Conservation (phyloP, 305 asterid species). For the Solanum hybrid region DNA sequence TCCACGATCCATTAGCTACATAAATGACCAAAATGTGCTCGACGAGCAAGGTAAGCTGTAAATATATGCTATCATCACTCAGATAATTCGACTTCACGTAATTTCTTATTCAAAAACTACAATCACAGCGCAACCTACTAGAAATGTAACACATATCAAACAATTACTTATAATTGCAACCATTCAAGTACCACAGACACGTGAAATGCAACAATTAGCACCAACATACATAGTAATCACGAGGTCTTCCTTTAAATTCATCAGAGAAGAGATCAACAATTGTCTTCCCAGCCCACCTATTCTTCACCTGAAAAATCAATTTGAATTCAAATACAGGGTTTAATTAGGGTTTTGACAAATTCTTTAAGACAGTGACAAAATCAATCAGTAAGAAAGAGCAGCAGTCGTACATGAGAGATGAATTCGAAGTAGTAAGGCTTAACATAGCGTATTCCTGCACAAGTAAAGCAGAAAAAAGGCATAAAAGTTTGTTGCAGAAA, state of each 20-base stretch:
- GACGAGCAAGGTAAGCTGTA: not conserved
- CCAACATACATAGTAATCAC: slow-evolving; percentile 70
- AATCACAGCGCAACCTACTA: not conserved
- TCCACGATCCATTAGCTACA: not conserved
- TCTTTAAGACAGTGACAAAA: not conserved
- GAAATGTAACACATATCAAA: not conserved
- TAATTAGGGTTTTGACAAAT: not conserved
- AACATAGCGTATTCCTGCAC: slow-evolving; percentile 81
- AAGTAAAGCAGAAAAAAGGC: slow-evolving; percentile 6
- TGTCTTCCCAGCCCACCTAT: slow-evolving; percentile 86
- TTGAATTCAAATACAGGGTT: not conserved
- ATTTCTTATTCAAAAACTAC: not conserved
- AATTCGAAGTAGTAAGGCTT: slow-evolving; percentile 93
- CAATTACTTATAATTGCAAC: not conserved
- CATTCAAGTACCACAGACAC: not conserved
- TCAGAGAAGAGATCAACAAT: slow-evolving; percentile 84
- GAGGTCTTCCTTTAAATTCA: slow-evolving; percentile 80
- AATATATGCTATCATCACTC: not conserved
- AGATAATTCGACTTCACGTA: not conserved
- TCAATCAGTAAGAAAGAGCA: not conserved
- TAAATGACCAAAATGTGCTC: not conserved
- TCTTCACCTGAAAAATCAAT: slow-evolving; percentile 57
- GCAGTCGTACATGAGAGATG: slow-evolving; percentile 59
- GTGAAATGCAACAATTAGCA: not conserved
- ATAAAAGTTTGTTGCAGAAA: not conserved